phyloP scores from a whole-genome alignment of 2,329 filamentous ascomycete species.

The Apiospora malaysiana region DNA sequence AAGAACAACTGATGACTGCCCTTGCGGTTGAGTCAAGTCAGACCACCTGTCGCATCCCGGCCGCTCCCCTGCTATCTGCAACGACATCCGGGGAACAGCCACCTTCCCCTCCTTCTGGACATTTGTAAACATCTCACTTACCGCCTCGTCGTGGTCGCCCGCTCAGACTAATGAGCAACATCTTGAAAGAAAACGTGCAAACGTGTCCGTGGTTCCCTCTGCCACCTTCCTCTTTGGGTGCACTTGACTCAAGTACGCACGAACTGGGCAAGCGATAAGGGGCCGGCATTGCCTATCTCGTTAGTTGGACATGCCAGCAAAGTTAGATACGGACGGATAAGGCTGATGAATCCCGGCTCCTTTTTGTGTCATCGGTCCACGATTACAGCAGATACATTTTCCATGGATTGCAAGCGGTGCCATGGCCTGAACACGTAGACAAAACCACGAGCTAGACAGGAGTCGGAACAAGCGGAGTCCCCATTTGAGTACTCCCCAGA shows the following conservation, averaged over 20 bases:
- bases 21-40: not conserved
- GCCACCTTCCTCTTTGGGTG: not conserved
- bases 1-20: not conserved
- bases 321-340: not conserved
- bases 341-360: not conserved
- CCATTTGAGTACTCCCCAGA: too few species aligned
- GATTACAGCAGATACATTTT: not conserved
- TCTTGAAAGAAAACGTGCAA: not conserved
- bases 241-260: not conserved
- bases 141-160: not conserved
- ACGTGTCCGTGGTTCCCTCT: not conserved
- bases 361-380: not conserved
- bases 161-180: not conserved
- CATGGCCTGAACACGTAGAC: not conserved
- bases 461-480: too few species aligned
- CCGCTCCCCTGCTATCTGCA: not conserved
- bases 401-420: not conserved
- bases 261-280: not conserved
- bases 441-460: not conserved
- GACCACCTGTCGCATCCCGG: not conserved
- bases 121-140: not conserved
- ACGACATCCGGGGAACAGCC: not conserved
- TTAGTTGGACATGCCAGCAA: not conserved
- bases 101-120: not conserved
- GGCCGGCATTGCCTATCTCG: not conserved